Base-by-base conservation (phyloP, 2,329 filamentous ascomycete genomes). In the Saccharata proteae region DNA sequence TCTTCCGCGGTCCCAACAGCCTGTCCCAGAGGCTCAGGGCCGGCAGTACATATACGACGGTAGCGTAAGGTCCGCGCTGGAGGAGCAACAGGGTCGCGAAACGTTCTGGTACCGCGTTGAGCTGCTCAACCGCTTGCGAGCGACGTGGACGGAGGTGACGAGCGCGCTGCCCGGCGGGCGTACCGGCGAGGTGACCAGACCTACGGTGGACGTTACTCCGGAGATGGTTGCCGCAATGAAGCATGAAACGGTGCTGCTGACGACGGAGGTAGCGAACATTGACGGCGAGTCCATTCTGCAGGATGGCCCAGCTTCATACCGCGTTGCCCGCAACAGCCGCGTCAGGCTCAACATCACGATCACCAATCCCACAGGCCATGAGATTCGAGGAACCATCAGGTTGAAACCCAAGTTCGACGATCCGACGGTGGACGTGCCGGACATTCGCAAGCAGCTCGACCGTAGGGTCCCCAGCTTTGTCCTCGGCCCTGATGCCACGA, bases 41-140 rank as follows among this genome's bases (percentile, higher is more conserved):
- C 72, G 85, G n/a, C 86, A 94, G 48, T 94, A 93, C 45, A 82
- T 94, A 17, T 82, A 93, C 25, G 90, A 80, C 54, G 72, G 77
- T 11, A 77, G 74, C 48, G 81, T 81, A 44, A 73, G 86, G 34
- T 77, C 80, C 0, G 80, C 83, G 0, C 83, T 90, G 40, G 71
- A 70, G 25, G 86, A 94, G n/a, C n/a, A n/a, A n/a, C 57, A 72
- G 80, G 19, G 71, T 75, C 9, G 79, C 69, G 38, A 69, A 86
- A 30, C 84, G 93, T 94, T 94, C 52, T 94, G 86, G 86, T 93
- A 84, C 53, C 74, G 85, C 11, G 81, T 93, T 52, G 75, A 74
- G 47, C 68, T 94, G 2, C 67, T 94, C 3, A 76, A 79, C 37
- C 64, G 66, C 24, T 58, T 93, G 7, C 67, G 65, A 16, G 84